Conservation (phyloP, 345 rosid genomes). For the Gossypium australe region DNA sequence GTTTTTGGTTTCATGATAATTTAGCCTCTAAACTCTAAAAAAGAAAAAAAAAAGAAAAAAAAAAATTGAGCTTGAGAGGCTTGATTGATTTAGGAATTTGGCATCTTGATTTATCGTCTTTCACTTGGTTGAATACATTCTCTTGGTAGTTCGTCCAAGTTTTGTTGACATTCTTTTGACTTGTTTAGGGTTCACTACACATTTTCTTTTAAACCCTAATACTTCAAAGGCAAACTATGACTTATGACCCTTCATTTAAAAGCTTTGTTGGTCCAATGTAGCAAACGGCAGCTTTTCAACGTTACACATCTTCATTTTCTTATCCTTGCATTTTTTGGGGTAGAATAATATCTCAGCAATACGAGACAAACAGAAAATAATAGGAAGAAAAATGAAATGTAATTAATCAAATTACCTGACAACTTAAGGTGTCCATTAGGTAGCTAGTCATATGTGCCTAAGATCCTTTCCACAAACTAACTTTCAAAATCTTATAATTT, state of each 20-base stretch:
- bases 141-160: conserved; percentile 15
- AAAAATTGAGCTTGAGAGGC: not conserved
- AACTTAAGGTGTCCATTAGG: conserved; percentile 10
- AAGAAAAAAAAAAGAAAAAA: too few relatives aligned
- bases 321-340: too few relatives aligned
- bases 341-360: too few relatives aligned
- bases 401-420: not conserved
- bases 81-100: conserved; percentile 1
- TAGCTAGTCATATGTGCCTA: conserved; percentile 17
- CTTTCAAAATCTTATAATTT: conserved; percentile 35
- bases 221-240: too few relatives aligned
- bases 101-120: conserved; percentile 14
- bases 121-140: conserved; percentile 30
- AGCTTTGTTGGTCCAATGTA: too few relatives aligned
- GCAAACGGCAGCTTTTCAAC: too few relatives aligned
- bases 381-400: not conserved
- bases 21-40: conserved; percentile 5
- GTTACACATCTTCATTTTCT: too few relatives aligned
- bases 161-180: not conserved
- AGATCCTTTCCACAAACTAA: not conserved
- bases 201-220: too few relatives aligned
- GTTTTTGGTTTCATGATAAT: conserved; percentile 28
- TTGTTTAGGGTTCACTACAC: too few relatives aligned
- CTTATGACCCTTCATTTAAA: too few relatives aligned
- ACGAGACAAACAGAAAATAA: not conserved